A percentile compares a stretch with the other conserved stretches of the same genome.
Conservation (phyloP, 257 asterid species). For the Striga asiatica region DNA sequence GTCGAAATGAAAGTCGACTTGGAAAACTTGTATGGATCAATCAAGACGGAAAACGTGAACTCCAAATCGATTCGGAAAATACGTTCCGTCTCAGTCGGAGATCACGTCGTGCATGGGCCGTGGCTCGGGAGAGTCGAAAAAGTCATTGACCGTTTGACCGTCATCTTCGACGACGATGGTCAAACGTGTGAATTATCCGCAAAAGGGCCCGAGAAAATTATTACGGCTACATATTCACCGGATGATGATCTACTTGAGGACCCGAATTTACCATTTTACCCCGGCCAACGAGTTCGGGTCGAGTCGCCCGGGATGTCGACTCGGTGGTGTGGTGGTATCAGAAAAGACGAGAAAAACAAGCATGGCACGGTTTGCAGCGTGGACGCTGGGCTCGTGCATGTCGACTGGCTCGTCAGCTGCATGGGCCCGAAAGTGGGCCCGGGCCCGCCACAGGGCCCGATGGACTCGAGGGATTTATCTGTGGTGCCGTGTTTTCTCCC, state of each 20-base stretch:
- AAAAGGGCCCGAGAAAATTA: slow-evolving; percentile 43
- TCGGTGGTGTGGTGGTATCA: slow-evolving; percentile 70
- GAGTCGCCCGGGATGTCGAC: slow-evolving; percentile 34
- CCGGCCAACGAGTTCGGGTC: slow-evolving; percentile 70
- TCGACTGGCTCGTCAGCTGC: slow-evolving; percentile 62
- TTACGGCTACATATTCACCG: slow-evolving; percentile 44
- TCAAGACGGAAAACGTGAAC: slow-evolving; percentile 31
- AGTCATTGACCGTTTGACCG: slow-evolving; percentile 39
- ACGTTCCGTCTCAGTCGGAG: slow-evolving; percentile 53
- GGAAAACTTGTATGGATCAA: slow-evolving; percentile 55
- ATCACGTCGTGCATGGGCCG: slow-evolving; percentile 51
- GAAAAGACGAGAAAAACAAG: slow-evolving; percentile 28
- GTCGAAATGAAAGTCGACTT: slow-evolving; percentile 52
- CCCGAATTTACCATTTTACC: slow-evolving; percentile 64
- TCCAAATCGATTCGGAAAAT: slow-evolving; percentile 42
- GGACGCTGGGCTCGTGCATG: slow-evolving; percentile 57
- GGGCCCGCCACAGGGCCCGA: slow-evolving; percentile 32
- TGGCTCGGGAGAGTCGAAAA: slow-evolving; percentile 88
- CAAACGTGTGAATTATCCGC: slow-evolving; percentile 33
- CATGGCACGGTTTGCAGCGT: slow-evolving; percentile 55
- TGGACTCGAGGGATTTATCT: slow-evolving; percentile 41
- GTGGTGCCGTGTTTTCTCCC: slow-evolving; percentile 50
- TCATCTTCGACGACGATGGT: slow-evolving; percentile 72
- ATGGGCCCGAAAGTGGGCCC: slow-evolving; percentile 26
- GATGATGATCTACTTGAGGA: slow-evolving; percentile 71